Evolutionary conservation across 345 rosid species (phyloP).

Genomic region (Linum tenue): DNA sequence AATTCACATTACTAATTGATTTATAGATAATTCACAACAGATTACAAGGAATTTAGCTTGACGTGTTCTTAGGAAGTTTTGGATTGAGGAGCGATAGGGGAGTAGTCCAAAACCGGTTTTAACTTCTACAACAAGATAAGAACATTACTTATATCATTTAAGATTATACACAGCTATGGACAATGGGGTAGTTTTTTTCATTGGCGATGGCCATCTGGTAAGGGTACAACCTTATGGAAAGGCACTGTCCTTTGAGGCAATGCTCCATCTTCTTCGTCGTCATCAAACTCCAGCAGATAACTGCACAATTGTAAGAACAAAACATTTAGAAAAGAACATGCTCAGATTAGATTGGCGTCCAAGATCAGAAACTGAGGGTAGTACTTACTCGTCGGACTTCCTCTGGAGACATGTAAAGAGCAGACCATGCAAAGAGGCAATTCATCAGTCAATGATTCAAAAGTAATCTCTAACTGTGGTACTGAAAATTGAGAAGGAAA

Average conservation of each 20-base stretch:
- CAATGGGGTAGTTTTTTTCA: constrained; percentile 25
- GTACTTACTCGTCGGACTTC: constrained; percentile 81
- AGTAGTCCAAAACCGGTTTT: background rate
- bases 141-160: background rate
- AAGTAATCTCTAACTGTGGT: background rate
- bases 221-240: constrained; percentile 64
- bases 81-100: no score
- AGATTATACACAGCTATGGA: constrained; percentile 22
- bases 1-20: no score
- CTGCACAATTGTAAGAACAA: constrained; percentile 26
- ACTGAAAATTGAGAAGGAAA: background rate
- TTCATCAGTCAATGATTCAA: background rate
- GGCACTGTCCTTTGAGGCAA: constrained; percentile 82
- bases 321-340: background rate
- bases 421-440: background rate
- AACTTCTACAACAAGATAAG: background rate
- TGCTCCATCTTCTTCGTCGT: constrained; percentile 93
- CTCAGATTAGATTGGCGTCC: background rate
- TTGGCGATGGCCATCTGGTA: constrained; percentile 80
- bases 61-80: no score
- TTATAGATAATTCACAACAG: no score
- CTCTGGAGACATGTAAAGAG: constrained; percentile 40
- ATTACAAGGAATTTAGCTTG: no score
- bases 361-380: background rate
- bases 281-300: constrained; percentile 85